Conservation (phyloP, 1,139 yeast genomes). For the Sporopachydermia cereana region DNA sequence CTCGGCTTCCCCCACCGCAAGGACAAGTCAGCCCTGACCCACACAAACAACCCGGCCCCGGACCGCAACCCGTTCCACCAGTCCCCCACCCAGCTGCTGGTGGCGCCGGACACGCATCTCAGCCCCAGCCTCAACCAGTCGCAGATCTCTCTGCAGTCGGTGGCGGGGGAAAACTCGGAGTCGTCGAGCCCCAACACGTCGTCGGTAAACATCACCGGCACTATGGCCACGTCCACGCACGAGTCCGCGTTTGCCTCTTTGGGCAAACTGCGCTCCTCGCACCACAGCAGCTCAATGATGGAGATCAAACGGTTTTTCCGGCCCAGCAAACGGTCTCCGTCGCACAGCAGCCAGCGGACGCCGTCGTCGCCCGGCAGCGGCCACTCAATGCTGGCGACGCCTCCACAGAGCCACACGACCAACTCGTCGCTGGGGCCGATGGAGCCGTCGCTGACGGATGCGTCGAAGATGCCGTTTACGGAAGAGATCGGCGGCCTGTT, state of each 20-base stretch:
- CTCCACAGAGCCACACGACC: neutral
- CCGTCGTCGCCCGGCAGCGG: neutral
- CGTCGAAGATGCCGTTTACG: constrained; percentile 1
- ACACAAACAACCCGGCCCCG: constrained; percentile 5
- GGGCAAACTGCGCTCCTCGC: neutral
- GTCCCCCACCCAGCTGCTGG: neutral
- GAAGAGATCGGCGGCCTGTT: constrained; percentile 1
- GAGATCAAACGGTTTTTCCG: constrained; percentile 25
- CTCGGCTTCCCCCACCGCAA: neutral
- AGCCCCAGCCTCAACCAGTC: neutral
- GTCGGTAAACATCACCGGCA: constrained; percentile 1
- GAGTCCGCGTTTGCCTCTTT: neutral
- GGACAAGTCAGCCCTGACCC: constrained; percentile 3
- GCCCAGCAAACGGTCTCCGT: constrained; percentile 5
- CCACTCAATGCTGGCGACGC: neutral
- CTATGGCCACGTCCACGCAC: neutral
- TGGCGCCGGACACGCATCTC: neutral
- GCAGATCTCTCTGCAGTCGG: neutral
- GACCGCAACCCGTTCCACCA: neutral
- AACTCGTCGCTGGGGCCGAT: neutral
- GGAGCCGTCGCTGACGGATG: neutral
- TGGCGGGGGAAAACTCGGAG: neutral
- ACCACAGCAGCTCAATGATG: constrained; percentile 20
- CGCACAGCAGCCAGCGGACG: neutral
- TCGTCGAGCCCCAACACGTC: constrained; percentile 3